Evolutionary conservation across 306 rosid genomes (phyloP), one percentile per base, ranked within the genome.

Genomic region (Leucaena leucocephala): DNA sequence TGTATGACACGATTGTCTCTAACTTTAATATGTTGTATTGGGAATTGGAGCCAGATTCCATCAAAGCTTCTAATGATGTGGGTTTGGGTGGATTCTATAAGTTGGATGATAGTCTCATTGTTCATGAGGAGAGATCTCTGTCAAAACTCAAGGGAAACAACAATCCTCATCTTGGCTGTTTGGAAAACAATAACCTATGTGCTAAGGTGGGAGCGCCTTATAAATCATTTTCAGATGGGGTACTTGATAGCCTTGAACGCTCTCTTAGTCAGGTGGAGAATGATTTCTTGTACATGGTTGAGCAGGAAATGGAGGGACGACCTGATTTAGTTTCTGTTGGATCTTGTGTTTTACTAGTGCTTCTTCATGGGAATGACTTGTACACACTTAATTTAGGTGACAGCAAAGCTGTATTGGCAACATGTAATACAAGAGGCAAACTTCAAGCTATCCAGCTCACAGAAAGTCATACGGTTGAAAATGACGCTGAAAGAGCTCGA

Each of bases 301-400:
- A 93, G 82, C 96, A 88, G 82, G 99, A 96, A 91, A 96, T 93
- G 97, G 99, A 88, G 81, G 94, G 88, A 54, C 98, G 99, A 11
- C 99, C 97, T 4, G 98, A 96, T 89, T 90, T 96, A 84, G 99
- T 96, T 74, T 96, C 96, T 17, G 81, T 96, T 67, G 99, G 99
- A 55, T 96, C 98, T 64, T 96, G 99, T 81, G 97, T 96, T 82
- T 78, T 96, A 42, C 85, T 96, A 62, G 96, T 89, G 74, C 96
- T 96, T 86, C 93, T 96, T 85, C 89, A 91, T 71, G 93, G 97
- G 76, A 89, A 90, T 52, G 87, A 96, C 88, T 86, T 96, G 82
- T 96, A 93, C 62, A 93, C 99, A 5, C 86, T 93, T 50, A 91
- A 90, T 90, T 87, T 96, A 34, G 99, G 99, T 6, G 99, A 96